Conservation (phyloP, 495 filamentous ascomycete species). For the Articulospora tetracladia region DNA sequence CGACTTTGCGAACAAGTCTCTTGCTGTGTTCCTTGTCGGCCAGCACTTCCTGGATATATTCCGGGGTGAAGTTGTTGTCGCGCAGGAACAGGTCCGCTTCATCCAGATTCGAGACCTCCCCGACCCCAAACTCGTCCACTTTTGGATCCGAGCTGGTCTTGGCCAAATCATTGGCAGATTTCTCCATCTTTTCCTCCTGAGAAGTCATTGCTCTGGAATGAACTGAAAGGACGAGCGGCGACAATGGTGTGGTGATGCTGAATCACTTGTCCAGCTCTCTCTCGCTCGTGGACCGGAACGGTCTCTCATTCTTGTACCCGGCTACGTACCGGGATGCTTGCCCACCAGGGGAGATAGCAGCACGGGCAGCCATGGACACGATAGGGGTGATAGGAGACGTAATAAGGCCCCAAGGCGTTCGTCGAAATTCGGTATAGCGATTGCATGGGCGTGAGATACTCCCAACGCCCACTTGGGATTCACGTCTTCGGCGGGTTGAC, state of each 20-base stretch:
- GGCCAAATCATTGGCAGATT: neutral
- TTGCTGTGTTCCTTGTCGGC: slow-evolving; percentile 5
- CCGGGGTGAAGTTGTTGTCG: slow-evolving; percentile 4
- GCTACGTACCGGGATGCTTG: too few species aligned
- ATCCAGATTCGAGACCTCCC: slow-evolving; percentile 3
- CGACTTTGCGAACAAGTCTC: neutral
- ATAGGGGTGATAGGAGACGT: neutral
- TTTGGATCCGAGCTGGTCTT: neutral
- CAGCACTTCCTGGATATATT: slow-evolving; percentile 7
- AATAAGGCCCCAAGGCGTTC: neutral
- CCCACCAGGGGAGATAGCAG: neutral
- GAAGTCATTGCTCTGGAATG: neutral
- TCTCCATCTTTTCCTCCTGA: neutral
- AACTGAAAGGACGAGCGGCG: neutral
- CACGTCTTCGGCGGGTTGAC: too few species aligned
- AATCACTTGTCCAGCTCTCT: too few species aligned
- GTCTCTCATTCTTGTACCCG: neutral
- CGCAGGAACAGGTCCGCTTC: slow-evolving; percentile 11
- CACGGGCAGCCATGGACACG: neutral
- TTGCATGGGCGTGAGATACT: neutral
- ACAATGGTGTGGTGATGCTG: too few species aligned
- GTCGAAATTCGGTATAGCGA: neutral
- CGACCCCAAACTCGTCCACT: neutral
- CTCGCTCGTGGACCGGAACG: too few species aligned
- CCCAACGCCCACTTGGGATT: neutral